Percentiles rank a stretch among this genome's conserved stretches.
Evolutionary conservation across 768 basidiomycete genomes (phyloP).

Genomic region (Lyophyllum shimeji): DNA sequence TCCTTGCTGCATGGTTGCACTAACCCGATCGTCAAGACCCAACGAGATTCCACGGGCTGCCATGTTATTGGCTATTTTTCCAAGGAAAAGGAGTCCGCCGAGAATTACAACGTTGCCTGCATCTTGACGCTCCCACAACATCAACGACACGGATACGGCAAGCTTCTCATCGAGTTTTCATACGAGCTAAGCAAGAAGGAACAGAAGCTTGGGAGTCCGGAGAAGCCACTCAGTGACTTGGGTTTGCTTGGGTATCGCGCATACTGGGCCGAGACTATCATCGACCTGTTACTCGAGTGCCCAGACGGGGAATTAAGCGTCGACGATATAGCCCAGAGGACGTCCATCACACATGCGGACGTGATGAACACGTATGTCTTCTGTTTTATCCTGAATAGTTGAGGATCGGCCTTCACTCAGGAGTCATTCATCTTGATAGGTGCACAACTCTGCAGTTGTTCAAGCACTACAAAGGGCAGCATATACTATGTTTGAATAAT

Average conservation of each 20-base stretch:
- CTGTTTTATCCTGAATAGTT: not conserved
- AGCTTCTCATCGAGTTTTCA: slow-evolving; percentile 95
- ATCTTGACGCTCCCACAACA: slow-evolving; percentile 98
- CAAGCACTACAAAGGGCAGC: slow-evolving; percentile 93
- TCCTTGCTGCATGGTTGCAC: slow-evolving; percentile 2
- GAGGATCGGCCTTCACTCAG: not conserved
- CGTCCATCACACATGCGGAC: slow-evolving; percentile 92
- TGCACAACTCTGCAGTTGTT: slow-evolving; percentile 94
- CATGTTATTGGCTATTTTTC: slow-evolving; percentile 98
- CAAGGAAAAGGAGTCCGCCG: slow-evolving; percentile 97
- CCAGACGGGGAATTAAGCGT: slow-evolving; percentile 84
- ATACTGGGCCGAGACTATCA: slow-evolving; percentile 97
- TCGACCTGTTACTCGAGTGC: slow-evolving; percentile 78
- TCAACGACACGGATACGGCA: slow-evolving; percentile 94
- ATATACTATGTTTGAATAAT: slow-evolving; percentile 91
- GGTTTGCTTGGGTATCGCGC: slow-evolving; percentile 92
- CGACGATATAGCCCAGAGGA: slow-evolving; percentile 96
- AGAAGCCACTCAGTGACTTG: slow-evolving; percentile 95
- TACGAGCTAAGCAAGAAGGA: slow-evolving; percentile 98
- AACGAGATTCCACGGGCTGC: slow-evolving; percentile 86
- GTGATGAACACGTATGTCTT: slow-evolving; percentile 89
- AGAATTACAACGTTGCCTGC: slow-evolving; percentile 98
- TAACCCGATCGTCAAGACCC: slow-evolving; percentile 45
- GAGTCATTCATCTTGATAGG: slow-evolving; percentile 39
- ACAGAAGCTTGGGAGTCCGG: slow-evolving; percentile 92